Conservation (phyloP, 345 rosid species). For the Heritiera fomes region DNA sequence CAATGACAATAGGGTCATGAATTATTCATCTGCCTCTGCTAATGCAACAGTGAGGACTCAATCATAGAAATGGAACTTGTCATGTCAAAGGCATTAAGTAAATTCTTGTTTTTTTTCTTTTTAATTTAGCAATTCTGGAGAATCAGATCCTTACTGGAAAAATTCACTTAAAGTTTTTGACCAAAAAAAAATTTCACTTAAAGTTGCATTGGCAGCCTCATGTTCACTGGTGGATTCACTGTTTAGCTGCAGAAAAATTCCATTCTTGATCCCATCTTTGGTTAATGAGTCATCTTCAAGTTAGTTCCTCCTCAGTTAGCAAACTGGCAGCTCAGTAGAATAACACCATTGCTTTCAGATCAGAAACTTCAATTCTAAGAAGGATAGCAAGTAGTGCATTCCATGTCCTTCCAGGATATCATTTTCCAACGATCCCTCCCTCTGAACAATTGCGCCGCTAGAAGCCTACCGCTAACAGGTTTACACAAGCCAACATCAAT, state of each 20-base stretch:
- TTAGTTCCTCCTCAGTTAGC: background rate
- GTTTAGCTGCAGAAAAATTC: background rate
- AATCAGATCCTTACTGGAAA: background rate
- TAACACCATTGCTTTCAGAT: background rate
- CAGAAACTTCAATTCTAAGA: background rate
- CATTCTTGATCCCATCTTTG: background rate
- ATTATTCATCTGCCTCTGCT: background rate
- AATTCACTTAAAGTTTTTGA: background rate
- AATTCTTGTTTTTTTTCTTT: background rate
- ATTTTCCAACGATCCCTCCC: slow-evolving; percentile 92
- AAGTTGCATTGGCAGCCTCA: background rate
- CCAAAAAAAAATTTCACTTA: no score
- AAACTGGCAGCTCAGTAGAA: background rate
- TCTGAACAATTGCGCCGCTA: slow-evolving; percentile 68
- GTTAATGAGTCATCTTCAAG: slow-evolving; percentile 6
- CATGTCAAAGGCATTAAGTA: background rate
- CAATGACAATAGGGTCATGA: background rate
- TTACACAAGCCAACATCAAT: slow-evolving; percentile 80
- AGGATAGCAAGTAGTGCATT: slow-evolving; percentile 41
- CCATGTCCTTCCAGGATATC: slow-evolving; percentile 84
- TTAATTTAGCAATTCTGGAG: no score
- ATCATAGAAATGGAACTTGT: background rate
- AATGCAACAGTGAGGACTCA: background rate
- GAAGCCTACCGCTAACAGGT: slow-evolving; percentile 70
- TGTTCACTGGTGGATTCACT: background rate